A percentile compares a stretch with the other conserved stretches of the same genome.
Evolutionary conservation across 805 yeast genomes (phyloP).

Genomic region (Wickerhamiella shivajii): DNA sequence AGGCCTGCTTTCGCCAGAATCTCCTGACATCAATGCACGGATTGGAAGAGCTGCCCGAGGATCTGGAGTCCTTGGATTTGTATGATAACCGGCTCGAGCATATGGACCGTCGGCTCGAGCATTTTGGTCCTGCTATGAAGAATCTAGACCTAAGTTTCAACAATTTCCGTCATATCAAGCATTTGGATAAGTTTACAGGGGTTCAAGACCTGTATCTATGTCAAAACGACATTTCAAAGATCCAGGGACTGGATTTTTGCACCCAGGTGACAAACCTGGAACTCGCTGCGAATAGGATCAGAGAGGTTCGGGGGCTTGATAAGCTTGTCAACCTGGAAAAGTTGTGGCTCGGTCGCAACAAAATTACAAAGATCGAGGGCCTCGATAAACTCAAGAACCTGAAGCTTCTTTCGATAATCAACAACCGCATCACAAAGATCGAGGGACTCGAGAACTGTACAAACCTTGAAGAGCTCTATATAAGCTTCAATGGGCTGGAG

Average conservation of each 20-base stretch:
- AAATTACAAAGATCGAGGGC: slow-evolving; percentile 49
- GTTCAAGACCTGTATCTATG: slow-evolving; percentile 68
- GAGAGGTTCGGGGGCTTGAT: slow-evolving; percentile 38
- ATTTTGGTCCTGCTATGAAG: slow-evolving; percentile 32
- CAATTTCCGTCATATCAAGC: slow-evolving; percentile 72
- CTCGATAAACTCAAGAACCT: slow-evolving; percentile 45
- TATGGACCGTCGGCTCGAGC: slow-evolving; percentile 48
- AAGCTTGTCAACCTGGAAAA: slow-evolving; percentile 45
- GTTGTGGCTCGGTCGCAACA: slow-evolving; percentile 88
- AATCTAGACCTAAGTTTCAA: slow-evolving; percentile 78
- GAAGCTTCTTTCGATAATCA: slow-evolving; percentile 71
- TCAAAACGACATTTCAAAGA: slow-evolving; percentile 67
- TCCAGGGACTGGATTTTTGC: slow-evolving; percentile 49
- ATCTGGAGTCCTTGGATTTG: slow-evolving; percentile 64
- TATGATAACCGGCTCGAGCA: slow-evolving; percentile 88
- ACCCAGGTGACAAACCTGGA: slow-evolving; percentile 54
- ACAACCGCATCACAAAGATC: slow-evolving; percentile 61
- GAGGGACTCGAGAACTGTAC: slow-evolving; percentile 66
- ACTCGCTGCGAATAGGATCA: slow-evolving; percentile 76
- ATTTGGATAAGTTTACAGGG: slow-evolving; percentile 45
- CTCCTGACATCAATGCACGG: slow-evolving; percentile 59
- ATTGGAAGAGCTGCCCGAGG: slow-evolving; percentile 43
- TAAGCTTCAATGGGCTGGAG: slow-evolving; percentile 69
- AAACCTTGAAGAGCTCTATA: slow-evolving; percentile 70
- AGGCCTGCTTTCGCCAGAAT: slow-evolving; percentile 70